phyloP scores from a whole-genome alignment of 2,329 filamentous ascomycete species.

The Fusarium lyarnte region DNA sequence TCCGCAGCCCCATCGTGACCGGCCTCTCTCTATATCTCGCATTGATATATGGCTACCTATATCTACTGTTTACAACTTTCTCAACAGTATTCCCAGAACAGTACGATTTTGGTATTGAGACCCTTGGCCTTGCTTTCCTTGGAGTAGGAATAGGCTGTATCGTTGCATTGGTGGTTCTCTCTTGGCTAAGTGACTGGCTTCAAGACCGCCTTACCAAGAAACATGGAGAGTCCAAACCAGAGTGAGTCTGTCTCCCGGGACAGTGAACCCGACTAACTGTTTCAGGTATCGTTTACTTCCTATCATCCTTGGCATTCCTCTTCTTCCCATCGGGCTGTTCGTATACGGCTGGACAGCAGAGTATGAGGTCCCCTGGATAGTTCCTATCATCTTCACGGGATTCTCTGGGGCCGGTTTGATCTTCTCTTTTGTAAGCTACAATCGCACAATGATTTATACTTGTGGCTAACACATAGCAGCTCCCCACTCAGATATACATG shows the following conservation, averaged over 20 bases:
- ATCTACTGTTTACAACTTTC: conserved; percentile 15
- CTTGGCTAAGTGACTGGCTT: conserved; percentile 12
- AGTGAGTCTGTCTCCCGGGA: not conserved
- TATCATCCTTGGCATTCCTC: not conserved
- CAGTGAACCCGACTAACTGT: too few species aligned
- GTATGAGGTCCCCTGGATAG: conserved; percentile 16
- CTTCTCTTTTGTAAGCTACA: conserved; percentile 8
- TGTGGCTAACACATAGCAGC: not conserved
- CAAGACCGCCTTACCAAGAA: not conserved
- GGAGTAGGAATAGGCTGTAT: not conserved
- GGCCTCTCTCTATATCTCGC: conserved; percentile 13
- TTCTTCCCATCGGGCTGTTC: not conserved
- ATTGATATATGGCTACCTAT: conserved; percentile 11
- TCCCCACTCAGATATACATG: conserved; percentile 18
- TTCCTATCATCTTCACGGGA: conserved; percentile 17
- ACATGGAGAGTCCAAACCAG: not conserved
- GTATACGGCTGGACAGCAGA: conserved; percentile 11
- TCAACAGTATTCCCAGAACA: not conserved
- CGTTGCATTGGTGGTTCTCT: not conserved
- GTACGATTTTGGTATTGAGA: not conserved
- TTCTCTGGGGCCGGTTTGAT: conserved; percentile 8
- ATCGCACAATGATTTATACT: fast-evolving
- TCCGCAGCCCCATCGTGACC: not conserved
- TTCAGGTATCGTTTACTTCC: conserved; percentile 4
- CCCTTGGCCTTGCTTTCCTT: not conserved